Evolutionary conservation across 2,329 filamentous ascomycete species (phyloP), one percentile per base, ranked within the genome.

Genomic region (Saccharata proteae): DNA sequence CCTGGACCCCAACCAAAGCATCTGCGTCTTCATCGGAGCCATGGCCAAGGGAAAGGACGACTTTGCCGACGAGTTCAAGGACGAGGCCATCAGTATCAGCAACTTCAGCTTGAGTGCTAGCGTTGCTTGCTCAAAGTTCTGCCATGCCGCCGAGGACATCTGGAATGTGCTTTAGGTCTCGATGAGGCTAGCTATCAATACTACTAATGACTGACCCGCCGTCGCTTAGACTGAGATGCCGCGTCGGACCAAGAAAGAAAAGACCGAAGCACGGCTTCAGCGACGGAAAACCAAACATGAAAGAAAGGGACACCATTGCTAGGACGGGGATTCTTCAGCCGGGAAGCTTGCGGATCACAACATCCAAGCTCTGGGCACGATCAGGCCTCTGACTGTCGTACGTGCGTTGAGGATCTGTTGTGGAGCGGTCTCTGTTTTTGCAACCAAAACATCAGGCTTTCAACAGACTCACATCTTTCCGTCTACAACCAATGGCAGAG

Each of bases 61-160:
- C 58, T 98, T 98, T 54, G 90, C 90, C 41, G 90, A 98, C 53
- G 72, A 74, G 23, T 84, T 81, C 59, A 92, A 96, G 49, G 88
- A 96, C 52, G 90, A 98, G 62, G 83, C 92, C 50, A 96, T 98
- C 52, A 84, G 81, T 47, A 96, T 98, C 63, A 96, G 88, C 69
- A 93, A 94, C 59, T 98, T 82, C 69, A 93, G 86, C 51, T 69
- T 98, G 40, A 93, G 84, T 51, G 90, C 90, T 39, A 96, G 88
- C 64, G 90, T 98, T 40, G 88, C 90, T 25, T 98, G 90, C 70
- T 94, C 88, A 74, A 98, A 96, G 60, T 96, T 98, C 67, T 96
- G 90, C 61, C 90, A 98, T 59, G 90, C 88, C 23, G 88, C 86
- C 25, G 90, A 98, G 61, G 90, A 98, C 57, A 79, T 80, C 20